These are phyloP conservation scores for Spiromyces aspiralis DNA, from an alignment of 371 early-diverging fungal genomes.

Conservation along the genomic window DNA sequence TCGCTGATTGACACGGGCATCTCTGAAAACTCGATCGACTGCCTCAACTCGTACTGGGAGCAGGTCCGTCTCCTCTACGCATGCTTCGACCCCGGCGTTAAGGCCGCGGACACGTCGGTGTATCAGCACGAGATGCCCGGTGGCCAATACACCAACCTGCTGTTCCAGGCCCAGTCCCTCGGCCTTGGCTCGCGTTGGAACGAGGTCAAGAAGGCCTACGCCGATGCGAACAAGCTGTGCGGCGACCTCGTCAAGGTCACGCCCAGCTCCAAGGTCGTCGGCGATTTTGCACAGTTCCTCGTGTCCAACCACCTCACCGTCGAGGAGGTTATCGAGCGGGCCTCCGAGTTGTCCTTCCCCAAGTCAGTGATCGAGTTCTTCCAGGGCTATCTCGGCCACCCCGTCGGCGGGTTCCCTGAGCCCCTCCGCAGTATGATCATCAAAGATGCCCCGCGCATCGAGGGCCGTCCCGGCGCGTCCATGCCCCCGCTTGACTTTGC, in stretches of 20 bases:
- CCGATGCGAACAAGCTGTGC: slow-evolving; percentile 75
- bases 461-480: slow-evolving; percentile 72
- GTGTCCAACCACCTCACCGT: slow-evolving; percentile 66
- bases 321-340: slow-evolving; percentile 57
- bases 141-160: slow-evolving; percentile 89
- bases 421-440: slow-evolving; percentile 70
- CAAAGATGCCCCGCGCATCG: slow-evolving; percentile 51
- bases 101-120: slow-evolving; percentile 73
- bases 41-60: slow-evolving; percentile 90
- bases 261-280: slow-evolving; percentile 92
- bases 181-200: slow-evolving; percentile 88
- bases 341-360: slow-evolving; percentile 71
- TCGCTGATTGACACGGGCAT: slow-evolving; percentile 68
- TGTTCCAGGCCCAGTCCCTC: slow-evolving; percentile 87
- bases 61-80: slow-evolving; percentile 84
- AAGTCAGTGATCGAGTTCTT: slow-evolving; percentile 87
- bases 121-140: slow-evolving; percentile 95
- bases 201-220: slow-evolving; percentile 81
- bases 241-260: slow-evolving; percentile 96
- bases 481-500: slow-evolving; percentile 63
- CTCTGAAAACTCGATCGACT: slow-evolving; percentile 48
- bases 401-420: slow-evolving; percentile 89
- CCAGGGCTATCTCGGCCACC: slow-evolving; percentile 89
- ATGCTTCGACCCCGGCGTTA: slow-evolving; percentile 84
- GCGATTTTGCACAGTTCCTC: slow-evolving; percentile 94